Base-by-base conservation (phyloP, 148 eudicot genomes). In the Rhododendron williamsianum region DNA sequence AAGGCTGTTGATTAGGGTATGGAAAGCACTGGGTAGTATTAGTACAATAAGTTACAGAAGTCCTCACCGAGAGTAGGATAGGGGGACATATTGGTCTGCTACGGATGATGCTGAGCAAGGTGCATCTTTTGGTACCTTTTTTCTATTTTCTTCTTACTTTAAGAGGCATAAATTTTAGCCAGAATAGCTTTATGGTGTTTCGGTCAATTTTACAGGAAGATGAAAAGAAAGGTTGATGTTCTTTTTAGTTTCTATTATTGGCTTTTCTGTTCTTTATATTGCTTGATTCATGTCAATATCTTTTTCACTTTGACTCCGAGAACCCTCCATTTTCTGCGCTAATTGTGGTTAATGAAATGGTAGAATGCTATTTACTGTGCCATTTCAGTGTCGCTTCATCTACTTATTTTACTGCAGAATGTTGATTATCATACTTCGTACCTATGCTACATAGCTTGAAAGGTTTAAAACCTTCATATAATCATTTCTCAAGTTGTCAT, bases 11-110 rank as follows among this genome's bases (percentile, higher is more conserved):
- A 63, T 89, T 73, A 48, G 84, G 51, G 81, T n/a, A 83, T 80
- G 54, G 76, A 69, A 43, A 46, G 54, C 77, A 65, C 80, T 86
- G 33, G 89, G 80, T 89, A 76, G 85, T 83, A 43, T 45, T 84
- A 52, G 81, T 86, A 85, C 83, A 91, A 89, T 90, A 89, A 90
- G 86, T 85, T 86, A 85, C 83, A 38, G 81, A 77, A 49, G 56
- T 77, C 91, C 85, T 86, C 58, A 84, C 89, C 51, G 85, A 69
- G 76, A 87, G 84, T 81, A 86, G 88, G 87, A 46, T 82, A 78
- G 85, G 87, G 84, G 82, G 79, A 33, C 87, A 63, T 35, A 46
- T 84, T 90, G 67, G 77, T 81, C 85, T 87, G 84, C 88, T 45
- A 76, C 84, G 82, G 88, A 78, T 52, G 86, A 83, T 79, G 85